Conservation (phyloP, 2,329 filamentous ascomycete genomes). For the Fusarium sororula region DNA sequence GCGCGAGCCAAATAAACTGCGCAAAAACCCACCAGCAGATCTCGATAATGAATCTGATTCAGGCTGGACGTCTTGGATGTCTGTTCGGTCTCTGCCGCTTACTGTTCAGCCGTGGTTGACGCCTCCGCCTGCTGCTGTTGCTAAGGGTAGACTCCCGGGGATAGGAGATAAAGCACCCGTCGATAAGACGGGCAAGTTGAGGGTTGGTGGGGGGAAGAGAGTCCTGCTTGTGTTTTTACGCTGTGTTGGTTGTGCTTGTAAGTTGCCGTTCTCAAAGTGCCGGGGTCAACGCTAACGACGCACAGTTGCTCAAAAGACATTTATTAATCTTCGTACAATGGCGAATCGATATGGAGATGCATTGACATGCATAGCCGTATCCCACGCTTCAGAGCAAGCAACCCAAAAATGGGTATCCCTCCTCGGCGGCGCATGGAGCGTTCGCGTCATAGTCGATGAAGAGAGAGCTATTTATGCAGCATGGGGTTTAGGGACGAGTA, state of each 20-base stretch:
- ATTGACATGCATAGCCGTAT: conserved; percentile 66
- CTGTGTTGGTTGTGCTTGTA: conserved; percentile 66
- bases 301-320: conserved; percentile 65
- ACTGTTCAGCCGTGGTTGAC: conserved; percentile 64
- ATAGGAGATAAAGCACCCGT: conserved; percentile 59
- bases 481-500: conserved; percentile 65
- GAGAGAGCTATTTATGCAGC: conserved; percentile 65
- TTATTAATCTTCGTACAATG: conserved; percentile 64
- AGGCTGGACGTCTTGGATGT: conserved; percentile 59
- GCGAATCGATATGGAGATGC: conserved; percentile 59
- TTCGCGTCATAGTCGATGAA: conserved; percentile 65
- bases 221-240: conserved; percentile 62
- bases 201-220: conserved; percentile 54
- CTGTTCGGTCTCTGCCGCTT: conserved; percentile 58
- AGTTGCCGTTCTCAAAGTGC: conserved; percentile 31
- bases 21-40: conserved; percentile 44
- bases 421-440: conserved; percentile 65
- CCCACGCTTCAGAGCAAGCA: conserved; percentile 65
- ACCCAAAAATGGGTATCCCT: conserved; percentile 67
- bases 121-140: conserved; percentile 60
- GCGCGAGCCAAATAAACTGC: conserved; percentile 46
- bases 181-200: conserved; percentile 56
- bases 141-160: conserved; percentile 55
- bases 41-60: conserved; percentile 41
- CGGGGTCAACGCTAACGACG: background rate